Conservation (phyloP, 2,329 filamentous ascomycete species). For the Knoxdaviesia capensis region DNA sequence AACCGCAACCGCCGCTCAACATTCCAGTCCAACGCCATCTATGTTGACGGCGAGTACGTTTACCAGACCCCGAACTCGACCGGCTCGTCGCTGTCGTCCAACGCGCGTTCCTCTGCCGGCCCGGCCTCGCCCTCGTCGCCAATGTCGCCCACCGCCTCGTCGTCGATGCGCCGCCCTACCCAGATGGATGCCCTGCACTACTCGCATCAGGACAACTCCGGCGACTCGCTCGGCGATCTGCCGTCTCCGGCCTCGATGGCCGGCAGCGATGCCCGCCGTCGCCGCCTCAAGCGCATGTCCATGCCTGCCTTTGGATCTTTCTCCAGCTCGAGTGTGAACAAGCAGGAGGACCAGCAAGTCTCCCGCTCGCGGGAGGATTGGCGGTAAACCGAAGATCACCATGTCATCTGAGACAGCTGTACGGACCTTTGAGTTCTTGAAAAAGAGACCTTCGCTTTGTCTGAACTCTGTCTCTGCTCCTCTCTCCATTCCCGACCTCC, state of each 20-base stretch:
- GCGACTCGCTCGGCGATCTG: too few species aligned
- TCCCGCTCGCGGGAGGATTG: too few species aligned
- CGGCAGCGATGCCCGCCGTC: background rate
- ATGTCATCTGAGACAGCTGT: too few species aligned
- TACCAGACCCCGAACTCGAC: conserved; percentile 46
- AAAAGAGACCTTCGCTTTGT: too few species aligned
- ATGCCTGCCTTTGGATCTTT: conserved; percentile 2
- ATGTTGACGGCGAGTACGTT: conserved; percentile 91
- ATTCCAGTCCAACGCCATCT: conserved; percentile 74
- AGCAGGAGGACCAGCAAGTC: too few species aligned
- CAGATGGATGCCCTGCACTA: background rate
- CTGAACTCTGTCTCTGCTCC: too few species aligned
- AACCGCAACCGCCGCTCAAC: conserved; percentile 71
- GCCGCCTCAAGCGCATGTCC: conserved; percentile 2
- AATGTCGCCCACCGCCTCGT: background rate
- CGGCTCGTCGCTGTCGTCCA: conserved; percentile 22
- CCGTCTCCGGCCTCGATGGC: background rate
- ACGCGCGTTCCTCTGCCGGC: background rate
- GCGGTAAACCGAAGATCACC: too few species aligned
- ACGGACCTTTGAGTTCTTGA: too few species aligned
- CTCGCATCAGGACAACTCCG: too few species aligned
- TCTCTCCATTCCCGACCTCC: too few species aligned
- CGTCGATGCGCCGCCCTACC: background rate
- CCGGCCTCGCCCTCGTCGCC: background rate
- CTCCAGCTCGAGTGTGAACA: background rate